Evolutionary conservation across 768 basidiomycete species (phyloP), one percentile per base, ranked within the genome.

Genomic region (Galerina marginata): DNA sequence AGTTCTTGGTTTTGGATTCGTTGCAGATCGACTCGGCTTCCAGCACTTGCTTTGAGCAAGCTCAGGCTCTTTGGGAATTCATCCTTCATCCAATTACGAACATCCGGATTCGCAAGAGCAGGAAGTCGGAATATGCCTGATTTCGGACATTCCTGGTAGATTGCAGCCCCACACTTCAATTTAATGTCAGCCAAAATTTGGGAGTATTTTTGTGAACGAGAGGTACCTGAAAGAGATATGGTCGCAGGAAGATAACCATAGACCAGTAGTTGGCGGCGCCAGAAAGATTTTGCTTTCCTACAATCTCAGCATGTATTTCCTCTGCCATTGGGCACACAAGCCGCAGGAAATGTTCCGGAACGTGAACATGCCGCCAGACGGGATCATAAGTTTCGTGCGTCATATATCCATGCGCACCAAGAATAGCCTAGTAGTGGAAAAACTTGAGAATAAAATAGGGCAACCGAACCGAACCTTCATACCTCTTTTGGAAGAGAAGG

Each of bases 301-400:
- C 58, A 40, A 73, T 42, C 11, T 39, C 43, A 3, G 37, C 58
- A 45, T 50, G 44, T 9, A 68, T 69, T 10, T 56, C 47, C 47
- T 74, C 71, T 0, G 72, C 73, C 69, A 67, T 69, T 25, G 70
- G 71, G 44, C 71, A 73, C 2, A 74, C 57, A 1, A 72, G 54
- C 11, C 10, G 6, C 0, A 73, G 56, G 29, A 74, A 74, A 7
- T 59, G 37, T 7, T 65, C 60, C 0, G 71, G 72, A 6, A 74
- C 71, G 14, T 59, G 56, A 2, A 71, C 65, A 45, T 67, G 67
- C 1, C 54, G 20, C 72, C 69, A 72, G 1, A 60, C 43, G 0
- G 73, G 73, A 45, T 70, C 64, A 57, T 74, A 73, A 1, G 40
- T 14, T 47, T 73, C 66, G 29, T 67, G 65, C 0, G 37, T 20